A percentile compares a stretch with the other conserved stretches of the same genome.
Conservation (phyloP, 75 land plant genomes). For the Selaginella moellendorffii region DNA sequence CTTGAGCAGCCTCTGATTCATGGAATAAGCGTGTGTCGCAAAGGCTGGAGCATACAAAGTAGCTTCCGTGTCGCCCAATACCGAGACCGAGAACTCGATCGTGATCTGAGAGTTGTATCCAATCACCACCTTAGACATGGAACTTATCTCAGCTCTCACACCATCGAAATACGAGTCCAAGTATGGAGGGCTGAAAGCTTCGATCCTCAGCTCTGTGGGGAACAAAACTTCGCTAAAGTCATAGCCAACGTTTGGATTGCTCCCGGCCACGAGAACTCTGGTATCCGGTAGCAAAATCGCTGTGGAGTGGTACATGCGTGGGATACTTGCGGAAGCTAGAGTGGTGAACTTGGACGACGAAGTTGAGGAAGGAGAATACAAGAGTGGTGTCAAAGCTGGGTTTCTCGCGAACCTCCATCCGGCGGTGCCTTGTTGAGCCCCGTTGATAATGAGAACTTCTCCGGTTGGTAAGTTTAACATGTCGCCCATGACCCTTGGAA, state of each 20-base stretch:
- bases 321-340: constrained; percentile 16
- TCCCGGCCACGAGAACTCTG: constrained; percentile 37
- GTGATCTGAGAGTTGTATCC: constrained; percentile 32
- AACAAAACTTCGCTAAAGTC: constrained; percentile 13
- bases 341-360: constrained; percentile 1
- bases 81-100: constrained; percentile 23
- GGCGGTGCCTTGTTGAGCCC: too few species aligned
- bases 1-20: constrained; percentile 50
- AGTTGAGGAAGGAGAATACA: constrained; percentile 13
- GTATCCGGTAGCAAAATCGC: constrained; percentile 38
- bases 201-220: constrained; percentile 39
- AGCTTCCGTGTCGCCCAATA: constrained; percentile 10
- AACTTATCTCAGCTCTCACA: constrained; percentile 13
- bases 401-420: constrained; percentile 9
- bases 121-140: constrained; percentile 11
- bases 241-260: constrained; percentile 27
- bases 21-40: constrained; percentile 39
- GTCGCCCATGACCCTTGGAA: constrained; percentile 20
- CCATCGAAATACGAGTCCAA: constrained; percentile 15
- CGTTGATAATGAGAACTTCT: too few species aligned
- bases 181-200: constrained; percentile 40
- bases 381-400: constrained; percentile 23
- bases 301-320: constrained; percentile 43
- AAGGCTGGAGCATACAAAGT: constrained; percentile 39
- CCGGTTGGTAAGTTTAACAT: constrained; percentile 17